Base-by-base conservation (phyloP, 2,329 filamentous ascomycete species). In the Capronia americana region DNA sequence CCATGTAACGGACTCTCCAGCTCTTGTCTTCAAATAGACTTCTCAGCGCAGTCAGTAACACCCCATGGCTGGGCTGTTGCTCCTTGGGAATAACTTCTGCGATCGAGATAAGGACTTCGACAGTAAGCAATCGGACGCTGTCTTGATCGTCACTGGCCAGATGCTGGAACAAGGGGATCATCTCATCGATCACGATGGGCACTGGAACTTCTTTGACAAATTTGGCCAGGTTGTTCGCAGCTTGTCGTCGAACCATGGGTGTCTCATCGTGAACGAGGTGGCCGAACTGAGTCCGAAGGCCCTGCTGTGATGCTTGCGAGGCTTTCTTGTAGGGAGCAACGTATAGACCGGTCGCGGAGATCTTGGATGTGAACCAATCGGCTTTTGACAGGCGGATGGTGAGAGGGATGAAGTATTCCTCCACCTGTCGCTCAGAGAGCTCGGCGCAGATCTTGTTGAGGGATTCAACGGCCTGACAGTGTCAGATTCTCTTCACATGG, bases 281-380 rank as follows among this genome's bases (percentile, higher is more conserved):
- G 67, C 91, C 90, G 74, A 98, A 99, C 76, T 97, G 92, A 80
- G 94, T 90, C 76, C 95, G 88, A 66, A 99, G 89, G 74, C 90
- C 90, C 82, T 97, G 92, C 82, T 99, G 95, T 72, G 93, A 88
- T n/a, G 89, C 86, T 59, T 90, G 86, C 63, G 92, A 90, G 67
- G 95, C 92, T 84, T 96, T 96, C 75, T 89, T 90, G 84, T 99
- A 99, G 71, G 95, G 94, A 57, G 89, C 88, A 78, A 92, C 95
- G 84, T 94, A 99, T 70, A 99, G 90, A 70, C 95, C 95, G 71
- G 94, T 97, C 69, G 94, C 95, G 34, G 95, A 99, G 71, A 99
- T 95, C 83, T 98, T 99, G 71, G 95, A 98, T 65, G 95, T 99
- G 81, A 99, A 99, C 95, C 95, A 99, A 82, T 99, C 95, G 81